Evolutionary conservation across 2,329 filamentous ascomycete genomes (phyloP).

Genomic region (Fusarium virguliforme): DNA sequence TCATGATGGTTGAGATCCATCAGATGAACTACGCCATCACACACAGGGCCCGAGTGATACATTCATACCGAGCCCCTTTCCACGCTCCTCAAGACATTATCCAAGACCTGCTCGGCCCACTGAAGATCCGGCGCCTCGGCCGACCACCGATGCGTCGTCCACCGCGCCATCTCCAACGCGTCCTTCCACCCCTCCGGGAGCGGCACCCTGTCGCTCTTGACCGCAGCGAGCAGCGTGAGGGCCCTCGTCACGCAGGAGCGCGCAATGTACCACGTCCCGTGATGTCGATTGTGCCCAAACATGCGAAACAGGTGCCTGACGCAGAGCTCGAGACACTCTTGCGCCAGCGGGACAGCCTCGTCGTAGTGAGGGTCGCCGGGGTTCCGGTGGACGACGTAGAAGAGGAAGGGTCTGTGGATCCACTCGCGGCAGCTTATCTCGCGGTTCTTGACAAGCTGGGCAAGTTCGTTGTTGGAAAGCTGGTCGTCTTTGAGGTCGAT

Average conservation of each 20-base stretch:
- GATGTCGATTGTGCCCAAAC: not conserved
- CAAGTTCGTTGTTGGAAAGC: not conserved
- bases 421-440: not conserved
- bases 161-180: conserved; percentile 2
- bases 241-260: not conserved
- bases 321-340: not conserved
- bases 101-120: not conserved
- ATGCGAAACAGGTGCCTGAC: not conserved
- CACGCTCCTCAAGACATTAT: not conserved
- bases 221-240: not conserved
- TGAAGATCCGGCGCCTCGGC: conserved; percentile 5
- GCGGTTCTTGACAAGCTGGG: not conserved
- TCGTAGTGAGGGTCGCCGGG: not conserved
- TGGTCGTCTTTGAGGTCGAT: not conserved
- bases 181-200: conserved; percentile 7
- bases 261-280: not conserved
- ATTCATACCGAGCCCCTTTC: not conserved
- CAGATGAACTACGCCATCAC: not conserved
- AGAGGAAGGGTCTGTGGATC: conserved; percentile 7
- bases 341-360: not conserved
- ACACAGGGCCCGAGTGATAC: not conserved
- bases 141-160: conserved; percentile 5
- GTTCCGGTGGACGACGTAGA: not conserved
- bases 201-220: not conserved
- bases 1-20: not conserved